Evolutionary conservation across 257 asterid genomes (phyloP).

Genomic region (Forsythia suspensa): DNA sequence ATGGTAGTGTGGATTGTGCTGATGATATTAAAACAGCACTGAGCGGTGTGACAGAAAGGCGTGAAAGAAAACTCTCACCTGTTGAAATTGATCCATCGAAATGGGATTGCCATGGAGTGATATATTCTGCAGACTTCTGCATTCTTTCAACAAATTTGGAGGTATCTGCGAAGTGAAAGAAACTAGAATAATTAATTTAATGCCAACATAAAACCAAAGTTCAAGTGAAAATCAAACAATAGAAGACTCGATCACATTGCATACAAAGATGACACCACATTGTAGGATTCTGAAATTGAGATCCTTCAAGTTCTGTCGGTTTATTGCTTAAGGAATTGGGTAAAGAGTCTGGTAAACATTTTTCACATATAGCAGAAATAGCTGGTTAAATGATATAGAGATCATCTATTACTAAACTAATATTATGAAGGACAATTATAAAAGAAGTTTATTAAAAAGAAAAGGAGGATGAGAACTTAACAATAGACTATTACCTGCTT

Average conservation of each 20-base stretch:
- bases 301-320: too few relatives aligned
- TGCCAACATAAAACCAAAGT: conserved; percentile 11
- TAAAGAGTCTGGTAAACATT: too few relatives aligned
- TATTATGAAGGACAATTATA: not conserved
- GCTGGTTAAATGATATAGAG: not conserved
- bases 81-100: conserved; percentile 88
- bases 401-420: too few relatives aligned
- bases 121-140: conserved; percentile 80
- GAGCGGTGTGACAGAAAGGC: not conserved
- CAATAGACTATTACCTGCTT: conserved; percentile 54
- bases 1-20: not conserved
- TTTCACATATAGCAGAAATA: not conserved
- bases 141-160: conserved; percentile 67
- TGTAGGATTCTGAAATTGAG: too few relatives aligned
- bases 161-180: conserved; percentile 59
- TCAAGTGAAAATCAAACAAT: not conserved
- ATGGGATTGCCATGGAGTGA: conserved; percentile 93
- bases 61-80: conserved; percentile 40
- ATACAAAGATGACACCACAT: too few relatives aligned
- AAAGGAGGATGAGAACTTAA: not conserved
- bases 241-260: not conserved
- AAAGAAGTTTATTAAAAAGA: conserved; percentile 6
- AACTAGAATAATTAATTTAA: conserved; percentile 10
- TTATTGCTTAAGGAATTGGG: too few relatives aligned
- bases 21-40: not conserved